These are phyloP conservation scores for Lasiosphaeria ovina DNA, from an alignment of 495 filamentous ascomycete genomes.

Conservation along the genomic window DNA sequence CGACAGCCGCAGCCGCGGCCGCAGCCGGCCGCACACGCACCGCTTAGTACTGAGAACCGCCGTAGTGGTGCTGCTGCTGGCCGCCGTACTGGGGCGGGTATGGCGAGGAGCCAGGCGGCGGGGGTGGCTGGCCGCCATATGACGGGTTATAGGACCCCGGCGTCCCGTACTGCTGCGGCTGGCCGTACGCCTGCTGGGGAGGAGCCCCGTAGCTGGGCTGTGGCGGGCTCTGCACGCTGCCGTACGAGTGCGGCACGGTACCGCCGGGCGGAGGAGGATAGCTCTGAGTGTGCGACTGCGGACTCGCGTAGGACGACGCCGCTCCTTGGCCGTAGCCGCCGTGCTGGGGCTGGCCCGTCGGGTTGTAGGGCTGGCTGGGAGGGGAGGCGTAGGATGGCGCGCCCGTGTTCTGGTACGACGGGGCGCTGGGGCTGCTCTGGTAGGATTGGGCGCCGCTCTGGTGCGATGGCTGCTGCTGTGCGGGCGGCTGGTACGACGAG, in stretches of 20 bases:
- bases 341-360: conserved; percentile 17
- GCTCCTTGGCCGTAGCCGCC: conserved; percentile 11
- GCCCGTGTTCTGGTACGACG: conserved; percentile 18
- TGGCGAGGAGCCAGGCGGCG: conserved; percentile 29
- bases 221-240: not conserved
- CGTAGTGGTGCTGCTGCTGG: not conserved
- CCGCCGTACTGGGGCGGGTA: conserved; percentile 24
- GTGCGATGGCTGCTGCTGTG: conserved; percentile 14
- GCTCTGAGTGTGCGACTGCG: conserved; percentile 9
- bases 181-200: conserved; percentile 14
- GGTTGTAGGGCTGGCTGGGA: conserved; percentile 13
- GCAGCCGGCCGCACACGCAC: not conserved
- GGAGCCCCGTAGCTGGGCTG: conserved; percentile 7
- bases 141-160: conserved; percentile 9
- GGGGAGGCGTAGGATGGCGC: conserved; percentile 16
- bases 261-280: conserved; percentile 3
- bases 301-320: not conserved
- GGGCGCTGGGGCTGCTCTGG: conserved; percentile 20
- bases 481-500: conserved; percentile 27
- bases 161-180: not conserved
- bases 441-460: conserved; percentile 17
- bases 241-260: not conserved
- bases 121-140: conserved; percentile 20
- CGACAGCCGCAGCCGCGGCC: not conserved
- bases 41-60: not conserved